phyloP scores from a whole-genome alignment of 2,329 filamentous ascomycete genomes.

The Xylaria hypoxylon region DNA sequence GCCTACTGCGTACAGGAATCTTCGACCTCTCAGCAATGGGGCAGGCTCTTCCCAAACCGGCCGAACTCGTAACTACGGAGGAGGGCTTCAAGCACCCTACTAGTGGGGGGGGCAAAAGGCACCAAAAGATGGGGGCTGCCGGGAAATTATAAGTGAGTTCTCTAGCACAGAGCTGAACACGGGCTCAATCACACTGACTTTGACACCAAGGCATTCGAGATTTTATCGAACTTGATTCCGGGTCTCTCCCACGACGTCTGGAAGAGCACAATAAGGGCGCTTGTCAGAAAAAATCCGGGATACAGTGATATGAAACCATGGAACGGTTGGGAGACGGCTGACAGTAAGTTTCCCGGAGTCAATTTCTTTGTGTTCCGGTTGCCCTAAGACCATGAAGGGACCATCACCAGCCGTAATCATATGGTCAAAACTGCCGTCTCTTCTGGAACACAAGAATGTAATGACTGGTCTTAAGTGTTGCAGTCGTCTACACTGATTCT shows the following conservation, averaged over 20 bases:
- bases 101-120: too few relatives aligned
- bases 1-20: neutral
- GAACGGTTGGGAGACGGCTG: neutral
- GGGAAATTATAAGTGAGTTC: neutral
- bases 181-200: neutral
- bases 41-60: neutral
- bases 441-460: neutral
- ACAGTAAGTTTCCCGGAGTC: neutral
- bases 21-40: neutral
- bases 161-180: neutral
- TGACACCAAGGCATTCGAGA: slow-evolving; percentile 8
- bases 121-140: too few relatives aligned
- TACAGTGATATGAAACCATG: neutral
- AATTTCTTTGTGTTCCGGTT: neutral
- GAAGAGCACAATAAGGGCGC: neutral
- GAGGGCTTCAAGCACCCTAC: too few relatives aligned
- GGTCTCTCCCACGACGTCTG: neutral
- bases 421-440: too few relatives aligned
- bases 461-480: neutral
- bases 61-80: neutral
- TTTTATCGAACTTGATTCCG: neutral
- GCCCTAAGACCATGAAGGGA: too few relatives aligned
- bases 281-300: neutral
- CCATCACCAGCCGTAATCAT: too few relatives aligned
- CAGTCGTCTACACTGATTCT: slow-evolving; percentile 8